A percentile compares a stretch with the other conserved stretches of the same genome.
These are phyloP conservation scores for Volvariella surrecta DNA, from an alignment of 1,284 basidiomycete genomes.

Conservation along the genomic window DNA sequence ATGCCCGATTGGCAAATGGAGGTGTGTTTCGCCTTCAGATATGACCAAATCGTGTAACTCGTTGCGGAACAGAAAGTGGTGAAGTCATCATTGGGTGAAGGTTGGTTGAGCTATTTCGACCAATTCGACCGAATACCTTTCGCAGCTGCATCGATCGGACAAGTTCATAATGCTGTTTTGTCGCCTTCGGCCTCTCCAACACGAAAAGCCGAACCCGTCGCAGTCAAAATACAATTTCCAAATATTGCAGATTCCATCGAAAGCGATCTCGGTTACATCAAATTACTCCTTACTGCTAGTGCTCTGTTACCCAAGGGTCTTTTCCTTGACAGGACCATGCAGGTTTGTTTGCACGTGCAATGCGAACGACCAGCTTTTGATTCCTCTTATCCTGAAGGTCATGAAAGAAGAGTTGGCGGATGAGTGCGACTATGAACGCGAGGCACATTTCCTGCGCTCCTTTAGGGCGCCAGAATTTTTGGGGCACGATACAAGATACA, in stretches of 20 bases:
- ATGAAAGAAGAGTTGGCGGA: slow-evolving; percentile 91
- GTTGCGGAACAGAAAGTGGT: slow-evolving; percentile 62
- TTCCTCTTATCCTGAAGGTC: slow-evolving; percentile 36
- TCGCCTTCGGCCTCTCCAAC: slow-evolving; percentile 31
- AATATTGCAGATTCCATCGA: slow-evolving; percentile 83
- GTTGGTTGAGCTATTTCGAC: slow-evolving; percentile 70
- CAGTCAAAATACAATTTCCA: slow-evolving; percentile 96
- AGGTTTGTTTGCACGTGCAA: slow-evolving; percentile 35
- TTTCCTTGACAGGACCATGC: slow-evolving; percentile 83
- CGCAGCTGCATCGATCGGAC: slow-evolving; percentile 95
- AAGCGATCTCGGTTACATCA: slow-evolving; percentile 85
- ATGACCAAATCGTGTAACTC: slow-evolving; percentile 6
- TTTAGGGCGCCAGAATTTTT: slow-evolving; percentile 53
- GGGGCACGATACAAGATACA: slow-evolving; percentile 60
- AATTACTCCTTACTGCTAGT: slow-evolving; percentile 76
- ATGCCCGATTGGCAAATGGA: slow-evolving; percentile 99
- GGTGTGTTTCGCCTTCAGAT: slow-evolving; percentile 31
- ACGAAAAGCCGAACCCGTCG: slow-evolving; percentile 53
- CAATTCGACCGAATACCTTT: slow-evolving; percentile 85
- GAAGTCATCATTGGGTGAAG: slow-evolving; percentile 59
- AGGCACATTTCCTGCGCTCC: slow-evolving; percentile 65
- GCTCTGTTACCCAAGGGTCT: slow-evolving; percentile 80
- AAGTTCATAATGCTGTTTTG: slow-evolving; percentile 82
- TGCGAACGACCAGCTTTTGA: not conserved
- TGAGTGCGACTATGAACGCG: slow-evolving; percentile 90